Conservation (phyloP, 2,329 filamentous ascomycete genomes). For the Sclerotinia nivalis region DNA sequence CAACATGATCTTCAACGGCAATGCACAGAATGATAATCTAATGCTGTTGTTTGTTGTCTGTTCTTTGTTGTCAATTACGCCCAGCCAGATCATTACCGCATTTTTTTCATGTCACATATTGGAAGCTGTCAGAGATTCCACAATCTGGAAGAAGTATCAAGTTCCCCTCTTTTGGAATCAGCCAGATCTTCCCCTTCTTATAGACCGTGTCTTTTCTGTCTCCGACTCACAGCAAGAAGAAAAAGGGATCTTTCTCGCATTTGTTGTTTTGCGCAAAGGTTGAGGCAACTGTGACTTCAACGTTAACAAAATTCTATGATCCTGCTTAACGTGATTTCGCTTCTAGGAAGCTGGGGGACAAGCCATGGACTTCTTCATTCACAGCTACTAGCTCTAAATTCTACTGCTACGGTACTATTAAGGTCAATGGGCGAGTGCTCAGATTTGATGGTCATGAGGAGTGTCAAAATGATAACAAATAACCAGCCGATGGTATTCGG, state of each 20-base stretch:
- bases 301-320: background rate
- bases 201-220: too few relatives aligned
- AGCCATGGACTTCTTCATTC: background rate
- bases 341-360: background rate
- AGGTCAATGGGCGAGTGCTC: slow-evolving; percentile 20
- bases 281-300: background rate
- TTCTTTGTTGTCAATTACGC: too few relatives aligned
- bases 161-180: background rate
- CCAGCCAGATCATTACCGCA: background rate
- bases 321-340: background rate
- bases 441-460: slow-evolving; percentile 6
- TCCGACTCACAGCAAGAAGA: background rate
- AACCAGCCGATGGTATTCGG: slow-evolving; percentile 15
- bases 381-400: background rate
- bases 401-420: background rate
- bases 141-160: background rate
- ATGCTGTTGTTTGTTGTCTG: background rate
- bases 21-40: background rate
- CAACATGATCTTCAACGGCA: background rate
- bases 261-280: background rate
- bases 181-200: too few relatives aligned
- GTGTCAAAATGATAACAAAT: slow-evolving; percentile 11
- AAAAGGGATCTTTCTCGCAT: background rate
- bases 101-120: background rate
- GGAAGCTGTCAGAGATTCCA: background rate